Percentiles rank a stretch among this genome's conserved stretches.
phyloP scores from a whole-genome alignment of 192 early-diverging fungal species.

The Funneliformis mosseae region DNA sequence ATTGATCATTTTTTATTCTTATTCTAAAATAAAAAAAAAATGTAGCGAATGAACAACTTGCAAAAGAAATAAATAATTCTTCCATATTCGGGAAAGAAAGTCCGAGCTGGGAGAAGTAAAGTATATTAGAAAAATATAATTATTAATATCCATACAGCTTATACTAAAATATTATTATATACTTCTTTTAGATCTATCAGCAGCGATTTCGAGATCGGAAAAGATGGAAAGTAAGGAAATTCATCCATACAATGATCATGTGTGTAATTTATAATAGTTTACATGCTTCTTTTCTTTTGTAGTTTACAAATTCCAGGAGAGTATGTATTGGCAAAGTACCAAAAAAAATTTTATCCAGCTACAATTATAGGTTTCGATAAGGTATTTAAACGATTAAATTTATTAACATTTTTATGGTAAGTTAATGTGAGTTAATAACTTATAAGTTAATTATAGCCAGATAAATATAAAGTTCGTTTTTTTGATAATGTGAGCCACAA shows the following conservation, averaged over 20 bases:
- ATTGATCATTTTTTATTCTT: not conserved
- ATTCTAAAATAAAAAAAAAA: not conserved
- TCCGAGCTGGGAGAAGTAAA: not conserved
- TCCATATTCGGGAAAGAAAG: not conserved
- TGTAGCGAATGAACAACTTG: not conserved
- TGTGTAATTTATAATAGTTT: not conserved
- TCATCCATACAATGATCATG: not conserved
- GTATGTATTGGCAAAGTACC: not conserved
- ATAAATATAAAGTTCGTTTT: constrained; percentile 12
- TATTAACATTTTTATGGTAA: not conserved
- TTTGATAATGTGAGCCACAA: not conserved
- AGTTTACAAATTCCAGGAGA: constrained; percentile 30
- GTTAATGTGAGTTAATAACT: not conserved
- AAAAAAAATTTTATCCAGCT: constrained; percentile 25
- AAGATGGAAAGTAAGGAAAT: not conserved
- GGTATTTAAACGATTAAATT: not conserved
- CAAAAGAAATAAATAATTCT: not conserved
- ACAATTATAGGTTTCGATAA: not conserved
- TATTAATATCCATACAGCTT: not conserved
- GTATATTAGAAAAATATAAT: not conserved
- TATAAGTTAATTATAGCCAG: not conserved
- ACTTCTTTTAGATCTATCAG: not conserved
- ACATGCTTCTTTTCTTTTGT: not conserved
- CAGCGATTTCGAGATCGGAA: not conserved
- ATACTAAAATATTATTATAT: not conserved